Percentiles rank a stretch among this genome's conserved stretches.
These are phyloP conservation scores for Coprinopsis marcescibilis DNA, from an alignment of 768 basidiomycete genomes.

Conservation along the genomic window DNA sequence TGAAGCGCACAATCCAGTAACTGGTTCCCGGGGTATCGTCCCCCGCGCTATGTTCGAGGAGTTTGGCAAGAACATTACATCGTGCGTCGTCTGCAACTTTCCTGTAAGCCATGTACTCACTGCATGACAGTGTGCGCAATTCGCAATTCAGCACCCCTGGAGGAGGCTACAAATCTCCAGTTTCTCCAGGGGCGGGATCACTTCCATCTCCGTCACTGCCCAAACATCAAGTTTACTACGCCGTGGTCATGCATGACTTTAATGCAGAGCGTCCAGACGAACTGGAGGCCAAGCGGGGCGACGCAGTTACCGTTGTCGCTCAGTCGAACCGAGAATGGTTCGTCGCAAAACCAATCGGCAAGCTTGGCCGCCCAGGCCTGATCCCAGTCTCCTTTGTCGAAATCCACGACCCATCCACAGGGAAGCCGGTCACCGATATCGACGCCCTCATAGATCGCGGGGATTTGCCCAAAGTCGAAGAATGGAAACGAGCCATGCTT, in stretches of 20 bases:
- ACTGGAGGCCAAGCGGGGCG: slow-evolving; percentile 89
- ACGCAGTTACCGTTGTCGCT: slow-evolving; percentile 93
- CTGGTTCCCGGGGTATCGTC: slow-evolving; percentile 87
- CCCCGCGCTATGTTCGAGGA: slow-evolving; percentile 87
- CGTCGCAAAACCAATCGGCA: slow-evolving; percentile 96
- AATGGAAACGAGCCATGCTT: slow-evolving; percentile 95
- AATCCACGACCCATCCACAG: slow-evolving; percentile 88
- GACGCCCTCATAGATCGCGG: slow-evolving; percentile 78
- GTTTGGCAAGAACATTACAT: slow-evolving; percentile 65
- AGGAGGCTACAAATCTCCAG: slow-evolving; percentile 14
- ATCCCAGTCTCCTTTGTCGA: slow-evolving; percentile 98
- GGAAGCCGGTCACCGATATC: slow-evolving; percentile 70
- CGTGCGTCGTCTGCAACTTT: slow-evolving; percentile 38
- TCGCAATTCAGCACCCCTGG: slow-evolving; percentile 32
- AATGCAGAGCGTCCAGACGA: slow-evolving; percentile 94
- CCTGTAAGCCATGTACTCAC: slow-evolving; percentile 12
- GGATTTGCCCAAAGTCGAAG: slow-evolving; percentile 92
- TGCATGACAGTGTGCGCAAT: slow-evolving; percentile 30
- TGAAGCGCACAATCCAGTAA: slow-evolving; percentile 91
- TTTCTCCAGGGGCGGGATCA: slow-evolving; percentile 15
- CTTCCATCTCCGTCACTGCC: slow-evolving; percentile 19
- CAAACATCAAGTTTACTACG: slow-evolving; percentile 75
- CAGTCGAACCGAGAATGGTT: slow-evolving; percentile 99
- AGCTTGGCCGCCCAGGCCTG: slow-evolving; percentile 90
- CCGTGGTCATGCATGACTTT: slow-evolving; percentile 94